phyloP scores from a whole-genome alignment of 805 yeast genomes.

The Ogataea angusta region DNA sequence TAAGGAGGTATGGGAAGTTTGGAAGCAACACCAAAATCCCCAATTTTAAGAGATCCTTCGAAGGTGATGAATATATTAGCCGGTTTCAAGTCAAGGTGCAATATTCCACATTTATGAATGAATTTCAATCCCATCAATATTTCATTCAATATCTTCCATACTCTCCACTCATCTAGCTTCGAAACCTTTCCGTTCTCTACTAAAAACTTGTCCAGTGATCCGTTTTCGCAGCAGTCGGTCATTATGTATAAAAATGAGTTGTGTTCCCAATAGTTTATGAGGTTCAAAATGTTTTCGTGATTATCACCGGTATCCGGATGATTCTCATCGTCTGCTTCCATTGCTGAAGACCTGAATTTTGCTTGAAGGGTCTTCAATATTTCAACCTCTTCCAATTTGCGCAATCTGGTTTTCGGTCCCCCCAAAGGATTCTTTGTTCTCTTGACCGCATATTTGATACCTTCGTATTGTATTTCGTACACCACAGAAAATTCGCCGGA shows the following conservation, averaged over 20 bases:
- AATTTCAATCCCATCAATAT: constrained; percentile 73
- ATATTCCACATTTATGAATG: constrained; percentile 70
- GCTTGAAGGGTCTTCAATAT: constrained; percentile 48
- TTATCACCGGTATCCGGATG: constrained; percentile 48
- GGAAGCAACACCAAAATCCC: constrained; percentile 95
- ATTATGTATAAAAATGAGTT: constrained; percentile 76
- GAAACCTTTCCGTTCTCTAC: constrained; percentile 72
- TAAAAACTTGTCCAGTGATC: constrained; percentile 78
- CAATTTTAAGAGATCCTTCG: constrained; percentile 91
- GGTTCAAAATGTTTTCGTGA: constrained; percentile 71
- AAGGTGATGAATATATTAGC: constrained; percentile 92
- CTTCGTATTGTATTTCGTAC: constrained; percentile 70
- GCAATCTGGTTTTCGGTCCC: constrained; percentile 55
- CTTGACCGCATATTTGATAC: constrained; percentile 79
- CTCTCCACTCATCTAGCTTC: constrained; percentile 91
- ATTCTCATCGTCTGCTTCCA: constrained; percentile 15
- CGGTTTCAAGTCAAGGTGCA: constrained; percentile 92
- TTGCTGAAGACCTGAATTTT: constrained; percentile 27
- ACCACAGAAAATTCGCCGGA: constrained; percentile 89
- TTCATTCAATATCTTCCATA: constrained; percentile 93
- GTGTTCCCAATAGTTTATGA: constrained; percentile 83
- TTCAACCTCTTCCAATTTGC: constrained; percentile 74
- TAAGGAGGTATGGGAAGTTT: constrained; percentile 66
- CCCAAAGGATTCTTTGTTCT: constrained; percentile 66
- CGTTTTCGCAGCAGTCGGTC: constrained; percentile 93